Conservation (phyloP, 2,329 filamentous ascomycete species). For the Ophiostoma ips region DNA sequence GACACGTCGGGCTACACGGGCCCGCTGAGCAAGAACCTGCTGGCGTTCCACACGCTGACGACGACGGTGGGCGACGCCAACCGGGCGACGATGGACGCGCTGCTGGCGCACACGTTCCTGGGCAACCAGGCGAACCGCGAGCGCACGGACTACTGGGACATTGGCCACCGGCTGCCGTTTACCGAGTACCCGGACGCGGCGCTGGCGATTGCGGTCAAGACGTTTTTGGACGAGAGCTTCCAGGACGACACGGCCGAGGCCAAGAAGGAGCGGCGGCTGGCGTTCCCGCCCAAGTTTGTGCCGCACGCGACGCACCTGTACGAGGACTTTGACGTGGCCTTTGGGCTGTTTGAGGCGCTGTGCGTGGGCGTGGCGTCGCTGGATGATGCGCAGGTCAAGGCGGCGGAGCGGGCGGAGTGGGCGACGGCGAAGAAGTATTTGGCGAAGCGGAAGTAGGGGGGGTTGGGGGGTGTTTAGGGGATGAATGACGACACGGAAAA, state of each 20-base stretch:
- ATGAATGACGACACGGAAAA: not conserved
- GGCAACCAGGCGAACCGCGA: conserved; percentile 64
- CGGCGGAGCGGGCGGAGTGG: conserved; percentile 37
- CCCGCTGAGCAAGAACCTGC: conserved; percentile 76
- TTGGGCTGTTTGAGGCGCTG: conserved; percentile 44
- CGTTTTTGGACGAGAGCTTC: conserved; percentile 45
- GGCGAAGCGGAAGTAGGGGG: conserved; percentile 15
- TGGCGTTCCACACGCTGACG: conserved; percentile 75
- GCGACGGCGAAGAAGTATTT: conserved; percentile 41
- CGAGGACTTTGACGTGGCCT: conserved; percentile 46
- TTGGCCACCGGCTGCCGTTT: conserved; percentile 47
- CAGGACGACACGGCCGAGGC: conserved; percentile 41
- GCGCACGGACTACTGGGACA: conserved; percentile 48
- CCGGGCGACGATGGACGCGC: conserved; percentile 72
- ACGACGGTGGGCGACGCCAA: conserved; percentile 65
- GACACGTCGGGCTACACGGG: conserved; percentile 84
- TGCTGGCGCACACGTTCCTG: conserved; percentile 67
- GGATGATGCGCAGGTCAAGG: conserved; percentile 31
- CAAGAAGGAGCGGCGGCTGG: conserved; percentile 27
- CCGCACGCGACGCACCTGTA: conserved; percentile 43
- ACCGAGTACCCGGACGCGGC: conserved; percentile 51
- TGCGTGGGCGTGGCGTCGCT: conserved; percentile 43
- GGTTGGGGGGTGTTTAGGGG: not conserved
- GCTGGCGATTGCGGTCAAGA: conserved; percentile 67
- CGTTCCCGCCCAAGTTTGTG: conserved; percentile 40